These are phyloP conservation scores for Fusarium liriodendri DNA, from an alignment of 2,329 filamentous ascomycete species.

Conservation along the genomic window DNA sequence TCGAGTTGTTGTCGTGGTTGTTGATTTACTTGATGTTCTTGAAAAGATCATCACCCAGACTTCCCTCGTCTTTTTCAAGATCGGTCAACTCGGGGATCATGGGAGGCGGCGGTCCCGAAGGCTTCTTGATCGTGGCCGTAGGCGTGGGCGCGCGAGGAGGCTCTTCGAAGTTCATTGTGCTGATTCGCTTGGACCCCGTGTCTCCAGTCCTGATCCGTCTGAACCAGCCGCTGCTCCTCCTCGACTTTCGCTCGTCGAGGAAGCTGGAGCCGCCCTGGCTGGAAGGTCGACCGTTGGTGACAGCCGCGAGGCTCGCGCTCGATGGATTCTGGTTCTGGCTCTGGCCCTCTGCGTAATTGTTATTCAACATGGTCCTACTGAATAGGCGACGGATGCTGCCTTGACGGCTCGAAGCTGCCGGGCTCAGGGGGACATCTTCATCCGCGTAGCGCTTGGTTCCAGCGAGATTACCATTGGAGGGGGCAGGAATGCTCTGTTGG, in stretches of 20 bases:
- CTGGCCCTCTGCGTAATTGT: constrained; percentile 63
- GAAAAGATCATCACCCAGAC: constrained; percentile 65
- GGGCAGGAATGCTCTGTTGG: constrained; percentile 39
- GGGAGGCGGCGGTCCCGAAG: constrained; percentile 65
- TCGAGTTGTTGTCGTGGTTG: neutral
- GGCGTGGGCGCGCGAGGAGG: constrained; percentile 41
- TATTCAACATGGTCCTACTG: constrained; percentile 66
- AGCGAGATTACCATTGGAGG: constrained; percentile 56
- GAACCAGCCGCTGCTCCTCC: constrained; percentile 70
- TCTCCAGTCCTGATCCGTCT: constrained; percentile 60
- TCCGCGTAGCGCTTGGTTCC: constrained; percentile 63
- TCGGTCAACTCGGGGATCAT: constrained; percentile 70
- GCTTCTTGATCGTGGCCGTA: constrained; percentile 48
- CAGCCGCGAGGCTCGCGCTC: constrained; percentile 50
- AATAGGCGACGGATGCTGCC: constrained; percentile 69
- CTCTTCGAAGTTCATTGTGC: constrained; percentile 55
- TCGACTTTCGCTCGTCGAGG: constrained; percentile 64
- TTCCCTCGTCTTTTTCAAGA: constrained; percentile 61
- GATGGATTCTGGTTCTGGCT: constrained; percentile 58
- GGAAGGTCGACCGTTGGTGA: constrained; percentile 54
- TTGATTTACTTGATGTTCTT: constrained; percentile 66
- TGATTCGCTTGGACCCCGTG: constrained; percentile 52
- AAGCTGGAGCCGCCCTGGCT: constrained; percentile 63
- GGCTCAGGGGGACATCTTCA: constrained; percentile 64
- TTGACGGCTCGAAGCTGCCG: constrained; percentile 62